phyloP scores from a whole-genome alignment of 2,329 filamentous ascomycete species.

The Ophiosphaerella herpotricha region DNA sequence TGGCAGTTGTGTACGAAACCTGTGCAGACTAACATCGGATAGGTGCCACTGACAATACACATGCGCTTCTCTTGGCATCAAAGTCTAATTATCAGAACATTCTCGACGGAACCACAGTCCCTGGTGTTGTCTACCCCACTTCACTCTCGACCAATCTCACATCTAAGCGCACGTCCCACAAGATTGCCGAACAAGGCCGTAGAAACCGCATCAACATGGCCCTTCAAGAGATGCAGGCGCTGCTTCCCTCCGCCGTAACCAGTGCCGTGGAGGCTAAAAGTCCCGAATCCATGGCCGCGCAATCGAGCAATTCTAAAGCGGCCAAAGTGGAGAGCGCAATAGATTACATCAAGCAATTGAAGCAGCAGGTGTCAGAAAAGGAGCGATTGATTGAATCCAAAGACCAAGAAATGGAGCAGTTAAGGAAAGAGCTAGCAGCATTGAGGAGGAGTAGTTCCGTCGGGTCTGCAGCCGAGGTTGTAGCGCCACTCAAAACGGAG shows the following conservation, averaged over 20 bases:
- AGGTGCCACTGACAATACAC: constrained; percentile 61
- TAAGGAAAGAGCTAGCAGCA: constrained; percentile 57
- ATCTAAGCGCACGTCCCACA: constrained; percentile 95
- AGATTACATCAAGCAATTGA: constrained; percentile 86
- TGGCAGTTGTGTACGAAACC: background rate
- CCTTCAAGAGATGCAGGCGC: constrained; percentile 83
- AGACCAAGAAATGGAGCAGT: constrained; percentile 62
- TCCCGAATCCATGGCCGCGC: constrained; percentile 42
- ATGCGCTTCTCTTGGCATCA: constrained; percentile 78
- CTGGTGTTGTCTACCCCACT: constrained; percentile 87
- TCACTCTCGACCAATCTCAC: constrained; percentile 91
- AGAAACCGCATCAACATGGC: constrained; percentile 95
- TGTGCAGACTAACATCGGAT: constrained; percentile 18
- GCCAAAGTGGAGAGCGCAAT: constrained; percentile 98
- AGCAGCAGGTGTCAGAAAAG: constrained; percentile 71
- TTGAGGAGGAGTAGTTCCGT: constrained; percentile 28
- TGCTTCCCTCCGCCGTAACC: constrained; percentile 68
- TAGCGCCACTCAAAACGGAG: constrained; percentile 17
- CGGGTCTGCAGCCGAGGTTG: constrained; percentile 8
- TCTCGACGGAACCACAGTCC: constrained; percentile 86
- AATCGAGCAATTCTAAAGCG: constrained; percentile 72
- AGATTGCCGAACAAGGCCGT: constrained; percentile 94
- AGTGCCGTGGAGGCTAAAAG: constrained; percentile 40
- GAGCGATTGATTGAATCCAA: constrained; percentile 67
- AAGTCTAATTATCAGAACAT: constrained; percentile 99